Evolutionary conservation across 2,329 filamentous ascomycete genomes (phyloP).

Genomic region (Talaromyces sp.): DNA sequence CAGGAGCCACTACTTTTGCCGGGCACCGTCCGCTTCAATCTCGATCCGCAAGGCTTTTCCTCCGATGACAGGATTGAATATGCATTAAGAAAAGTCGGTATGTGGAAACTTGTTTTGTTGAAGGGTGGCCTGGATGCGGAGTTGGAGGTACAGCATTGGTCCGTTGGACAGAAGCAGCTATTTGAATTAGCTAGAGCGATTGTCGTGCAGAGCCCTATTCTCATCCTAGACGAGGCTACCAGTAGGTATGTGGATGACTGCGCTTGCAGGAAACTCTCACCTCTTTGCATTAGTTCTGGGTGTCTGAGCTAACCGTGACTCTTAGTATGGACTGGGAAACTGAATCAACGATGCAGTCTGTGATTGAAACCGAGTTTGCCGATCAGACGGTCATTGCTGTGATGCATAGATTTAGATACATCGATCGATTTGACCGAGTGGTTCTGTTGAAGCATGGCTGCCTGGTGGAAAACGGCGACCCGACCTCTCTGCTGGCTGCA

Average conservation of each 20-base stretch:
- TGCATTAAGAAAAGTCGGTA: conserved; percentile 32
- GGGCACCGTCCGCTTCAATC: conserved; percentile 34
- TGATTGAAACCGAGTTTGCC: conserved; percentile 50
- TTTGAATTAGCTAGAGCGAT: conserved; percentile 59
- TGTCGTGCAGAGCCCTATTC: conserved; percentile 40
- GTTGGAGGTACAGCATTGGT: conserved; percentile 47
- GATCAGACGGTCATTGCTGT: conserved; percentile 55
- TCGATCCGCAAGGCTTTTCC: conserved; percentile 28
- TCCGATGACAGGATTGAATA: conserved; percentile 29
- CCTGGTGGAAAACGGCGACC: conserved; percentile 32
- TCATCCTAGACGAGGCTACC: conserved; percentile 40
- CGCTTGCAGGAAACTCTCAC: not conserved
- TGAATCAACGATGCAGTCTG: conserved; percentile 52
- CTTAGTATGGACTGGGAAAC: conserved; percentile 52
- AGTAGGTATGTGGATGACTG: conserved; percentile 23
- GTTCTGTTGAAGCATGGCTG: conserved; percentile 29
- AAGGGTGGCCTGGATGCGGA: conserved; percentile 26
- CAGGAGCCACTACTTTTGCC: conserved; percentile 41
- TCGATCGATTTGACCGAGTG: conserved; percentile 35
- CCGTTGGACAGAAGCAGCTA: conserved; percentile 58
- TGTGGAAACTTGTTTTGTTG: conserved; percentile 32
- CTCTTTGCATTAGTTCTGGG: not conserved
- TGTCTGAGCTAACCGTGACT: not conserved
- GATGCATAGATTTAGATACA: conserved; percentile 49
- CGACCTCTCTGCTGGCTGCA: conserved; percentile 29